Conservation (phyloP, 1,139 yeast genomes). For the Yamadazyma membranifaciens region DNA sequence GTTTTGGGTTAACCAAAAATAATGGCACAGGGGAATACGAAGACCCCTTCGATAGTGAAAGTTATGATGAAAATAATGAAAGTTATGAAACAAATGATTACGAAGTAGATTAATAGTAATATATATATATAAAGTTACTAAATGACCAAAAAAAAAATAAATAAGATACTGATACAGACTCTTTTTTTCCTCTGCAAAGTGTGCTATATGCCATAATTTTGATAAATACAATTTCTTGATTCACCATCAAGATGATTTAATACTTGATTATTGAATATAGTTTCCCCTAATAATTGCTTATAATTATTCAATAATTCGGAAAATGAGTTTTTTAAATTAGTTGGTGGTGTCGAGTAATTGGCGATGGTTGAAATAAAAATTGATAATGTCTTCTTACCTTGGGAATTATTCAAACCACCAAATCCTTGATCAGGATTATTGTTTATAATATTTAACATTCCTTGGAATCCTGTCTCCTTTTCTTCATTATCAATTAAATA, state of each 20-base stretch:
- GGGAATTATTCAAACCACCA: constrained; percentile 45
- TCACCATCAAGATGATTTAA: constrained; percentile 33
- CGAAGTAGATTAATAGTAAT: constrained; percentile 5
- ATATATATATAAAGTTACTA: background rate
- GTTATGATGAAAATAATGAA: constrained; percentile 13
- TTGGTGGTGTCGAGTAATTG: constrained; percentile 53
- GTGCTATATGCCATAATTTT: constrained; percentile 20
- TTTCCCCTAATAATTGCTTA: constrained; percentile 48
- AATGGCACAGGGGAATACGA: background rate
- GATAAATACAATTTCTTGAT: constrained; percentile 19
- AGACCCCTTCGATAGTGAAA: background rate
- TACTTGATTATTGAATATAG: constrained; percentile 31
- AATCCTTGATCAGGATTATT: constrained; percentile 64
- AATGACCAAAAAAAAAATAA: background rate
- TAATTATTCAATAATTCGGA: constrained; percentile 46
- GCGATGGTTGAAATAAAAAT: constrained; percentile 65
- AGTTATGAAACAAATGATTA: constrained; percentile 4
- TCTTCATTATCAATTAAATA: constrained; percentile 73
- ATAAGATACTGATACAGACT: background rate
- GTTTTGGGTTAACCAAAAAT: background rate
- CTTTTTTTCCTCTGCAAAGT: background rate
- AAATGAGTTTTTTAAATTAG: constrained; percentile 43
- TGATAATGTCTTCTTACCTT: constrained; percentile 49
- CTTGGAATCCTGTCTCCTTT: constrained; percentile 75
- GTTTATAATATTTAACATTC: constrained; percentile 67